These are phyloP conservation scores for Oxalis stricta DNA, from an alignment of 441 rosid genomes.

Conservation along the genomic window DNA sequence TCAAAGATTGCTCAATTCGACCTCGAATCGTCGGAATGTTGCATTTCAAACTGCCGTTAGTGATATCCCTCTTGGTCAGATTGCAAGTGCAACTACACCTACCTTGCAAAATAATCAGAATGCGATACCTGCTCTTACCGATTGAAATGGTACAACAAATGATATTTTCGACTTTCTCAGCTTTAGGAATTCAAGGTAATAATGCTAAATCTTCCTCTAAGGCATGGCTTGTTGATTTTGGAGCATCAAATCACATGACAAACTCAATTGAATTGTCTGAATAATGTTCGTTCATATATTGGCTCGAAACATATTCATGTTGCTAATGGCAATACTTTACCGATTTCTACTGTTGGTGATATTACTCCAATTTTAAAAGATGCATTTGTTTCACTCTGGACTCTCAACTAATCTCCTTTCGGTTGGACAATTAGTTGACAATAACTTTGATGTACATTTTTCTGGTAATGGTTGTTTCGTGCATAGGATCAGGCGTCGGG, in stretches of 20 bases:
- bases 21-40: too few species aligned
- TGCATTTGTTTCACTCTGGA: slow-evolving; percentile 1
- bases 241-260: slow-evolving; percentile 10
- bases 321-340: not conserved
- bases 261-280: not conserved
- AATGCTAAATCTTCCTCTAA: not conserved
- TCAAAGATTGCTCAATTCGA: slow-evolving; percentile 1
- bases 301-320: not conserved
- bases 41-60: too few species aligned
- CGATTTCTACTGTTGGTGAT: slow-evolving; percentile 1
- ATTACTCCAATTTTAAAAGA: not conserved
- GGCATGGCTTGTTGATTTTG: slow-evolving; percentile 8
- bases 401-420: slow-evolving; percentile 2
- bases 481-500: slow-evolving; percentile 5
- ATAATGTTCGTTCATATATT: not conserved
- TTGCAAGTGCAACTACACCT: too few species aligned
- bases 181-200: slow-evolving; percentile 9
- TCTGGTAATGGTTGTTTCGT: slow-evolving; percentile 4
- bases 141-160: slow-evolving; percentile 4
- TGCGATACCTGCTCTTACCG: too few species aligned
- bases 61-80: too few species aligned
- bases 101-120: too few species aligned
- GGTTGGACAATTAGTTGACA: not conserved
- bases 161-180: not conserved
- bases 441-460: slow-evolving; percentile 6